Base-by-base conservation (phyloP, 805 yeast genomes). In the Saccharomyces mikatae region DNA sequence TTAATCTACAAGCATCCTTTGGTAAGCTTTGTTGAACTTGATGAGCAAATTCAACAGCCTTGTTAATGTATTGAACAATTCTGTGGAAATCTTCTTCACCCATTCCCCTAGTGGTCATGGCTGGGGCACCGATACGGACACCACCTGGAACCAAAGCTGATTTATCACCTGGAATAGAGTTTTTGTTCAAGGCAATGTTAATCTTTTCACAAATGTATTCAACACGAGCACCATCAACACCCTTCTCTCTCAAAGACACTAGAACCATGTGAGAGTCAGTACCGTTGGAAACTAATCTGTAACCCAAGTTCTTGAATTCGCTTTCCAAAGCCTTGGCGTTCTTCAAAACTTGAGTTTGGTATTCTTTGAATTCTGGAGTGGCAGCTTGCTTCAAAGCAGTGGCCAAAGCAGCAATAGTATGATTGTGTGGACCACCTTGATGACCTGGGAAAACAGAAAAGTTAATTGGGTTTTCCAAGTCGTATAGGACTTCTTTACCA, bases 401-500 rank as follows among this genome's bases (percentile, higher is more conserved):
- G 17, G 98, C 97, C 67, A 94, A 77, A 36, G 98, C 99, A 63
- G 97, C 86, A 71, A 94, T 94, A 62, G 99, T 94, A 78, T 94
- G 99, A 80, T 94, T 94, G 77, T 94, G 98, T 66, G 99, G 99
- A 72, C 99, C 99, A 80, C 99, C 99, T 80, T 94, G 99, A 76
- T 94, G 99, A 63, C 96, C 99, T 67, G 99, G 99, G 92, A 94
- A 94, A 53, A 94, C 99, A 9, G 97, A 90, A 74, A 94, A 94
- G 81, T 94, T 94, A 76, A 94, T 91, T 72, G 89, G 89, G 74
- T 83, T 86, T 76, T 94, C 98, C 73, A 94, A 83, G 66, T 94
- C 97, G 74, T 91, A 94, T 56, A 78, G 76, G 56, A 89, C 77
- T 75, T 90, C 96, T 77, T 89, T 88, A 68, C 98, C 98, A 66